These are phyloP conservation scores for Colletotrichum lupini DNA, from an alignment of 2,329 filamentous ascomycete species.

Conservation along the genomic window DNA sequence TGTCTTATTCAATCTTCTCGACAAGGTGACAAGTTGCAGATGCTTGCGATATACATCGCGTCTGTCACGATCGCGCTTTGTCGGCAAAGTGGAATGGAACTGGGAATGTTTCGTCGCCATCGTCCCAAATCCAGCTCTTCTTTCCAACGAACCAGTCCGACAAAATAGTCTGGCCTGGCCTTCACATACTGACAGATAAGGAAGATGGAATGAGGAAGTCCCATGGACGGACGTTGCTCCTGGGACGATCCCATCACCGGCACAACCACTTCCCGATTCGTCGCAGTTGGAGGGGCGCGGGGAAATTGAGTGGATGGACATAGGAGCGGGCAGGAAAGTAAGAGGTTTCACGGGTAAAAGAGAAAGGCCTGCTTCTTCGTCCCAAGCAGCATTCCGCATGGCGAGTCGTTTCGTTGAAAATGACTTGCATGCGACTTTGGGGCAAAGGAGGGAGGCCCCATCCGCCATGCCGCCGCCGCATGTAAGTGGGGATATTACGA, in stretches of 20 bases:
- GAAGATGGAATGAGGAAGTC: neutral
- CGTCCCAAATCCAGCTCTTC: neutral
- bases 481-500: neutral
- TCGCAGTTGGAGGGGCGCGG: slow-evolving; percentile 3
- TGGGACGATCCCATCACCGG: slow-evolving; percentile 1
- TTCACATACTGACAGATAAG: neutral
- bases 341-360: neutral
- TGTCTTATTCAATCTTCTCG: neutral
- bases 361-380: neutral
- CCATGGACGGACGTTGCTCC: neutral
- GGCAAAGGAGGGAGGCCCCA: neutral
- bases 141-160: neutral
- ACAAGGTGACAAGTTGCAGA: neutral
- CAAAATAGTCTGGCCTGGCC: neutral
- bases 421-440: neutral
- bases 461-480: neutral
- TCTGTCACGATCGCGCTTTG: neutral
- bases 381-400: neutral
- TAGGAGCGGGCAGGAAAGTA: neutral
- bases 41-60: neutral
- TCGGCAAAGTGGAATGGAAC: neutral
- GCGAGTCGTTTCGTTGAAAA: neutral
- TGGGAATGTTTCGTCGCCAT: neutral
- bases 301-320: neutral
- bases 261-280: neutral